phyloP scores from a whole-genome alignment of 805 yeast genomes.

The Debaryomyces hansenii region DNA sequence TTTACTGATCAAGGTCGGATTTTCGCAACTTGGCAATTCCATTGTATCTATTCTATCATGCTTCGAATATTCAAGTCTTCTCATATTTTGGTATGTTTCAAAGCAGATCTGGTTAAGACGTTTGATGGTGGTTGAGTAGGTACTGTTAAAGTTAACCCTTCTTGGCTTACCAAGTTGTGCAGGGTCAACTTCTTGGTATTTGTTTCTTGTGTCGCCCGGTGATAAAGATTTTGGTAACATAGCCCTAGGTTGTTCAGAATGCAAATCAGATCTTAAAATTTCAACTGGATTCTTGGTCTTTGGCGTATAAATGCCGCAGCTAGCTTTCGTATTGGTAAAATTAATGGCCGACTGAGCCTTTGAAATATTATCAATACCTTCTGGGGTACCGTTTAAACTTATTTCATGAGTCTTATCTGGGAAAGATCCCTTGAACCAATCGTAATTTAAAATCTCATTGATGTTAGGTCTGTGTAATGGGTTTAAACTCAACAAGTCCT shows the following conservation, averaged over 20 bases:
- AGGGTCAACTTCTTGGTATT: slow-evolving; percentile 71
- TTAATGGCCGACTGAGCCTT: slow-evolving; percentile 64
- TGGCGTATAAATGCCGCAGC: slow-evolving; percentile 60
- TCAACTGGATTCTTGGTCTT: slow-evolving; percentile 63
- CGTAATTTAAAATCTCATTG: slow-evolving; percentile 74
- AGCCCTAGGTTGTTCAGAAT: slow-evolving; percentile 64
- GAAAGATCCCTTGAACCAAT: slow-evolving; percentile 86
- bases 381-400: slow-evolving; percentile 65
- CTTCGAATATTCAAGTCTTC: slow-evolving; percentile 41
- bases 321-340: slow-evolving; percentile 63
- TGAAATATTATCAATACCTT: slow-evolving; percentile 50
- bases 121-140: slow-evolving; percentile 37
- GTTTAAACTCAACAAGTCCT: slow-evolving; percentile 69
- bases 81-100: slow-evolving; percentile 39
- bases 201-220: slow-evolving; percentile 86
- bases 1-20: slow-evolving; percentile 78
- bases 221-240: slow-evolving; percentile 87
- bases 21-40: slow-evolving; percentile 45
- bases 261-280: slow-evolving; percentile 65
- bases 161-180: slow-evolving; percentile 32
- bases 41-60: slow-evolving; percentile 31
- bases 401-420: slow-evolving; percentile 67
- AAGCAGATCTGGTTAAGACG: slow-evolving; percentile 36
- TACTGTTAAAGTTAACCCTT: slow-evolving; percentile 40
- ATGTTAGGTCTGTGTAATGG: slow-evolving; percentile 82